Base-by-base conservation (phyloP, 345 rosid genomes). In the Clausena lansium region DNA sequence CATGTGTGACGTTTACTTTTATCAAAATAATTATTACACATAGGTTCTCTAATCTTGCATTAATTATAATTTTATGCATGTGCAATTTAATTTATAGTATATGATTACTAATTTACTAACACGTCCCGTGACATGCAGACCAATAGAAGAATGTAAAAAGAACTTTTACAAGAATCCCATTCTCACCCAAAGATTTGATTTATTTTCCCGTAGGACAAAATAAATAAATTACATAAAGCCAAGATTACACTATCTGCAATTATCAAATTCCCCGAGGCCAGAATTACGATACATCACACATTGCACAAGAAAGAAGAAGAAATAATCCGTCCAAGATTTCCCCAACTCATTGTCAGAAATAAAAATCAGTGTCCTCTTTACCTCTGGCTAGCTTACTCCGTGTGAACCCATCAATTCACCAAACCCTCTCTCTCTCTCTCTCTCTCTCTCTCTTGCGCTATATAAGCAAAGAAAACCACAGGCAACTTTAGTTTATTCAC, bases 61-160 rank as follows among this genome's bases (percentile, higher is more conserved):
- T 39, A 10, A 39, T 39, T 38, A 36, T 67, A 39, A 1, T 47
- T 45, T 25, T 25, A 45, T 28, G 45, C 64, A 52, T 35, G 71
- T 65, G 47, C 50, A n/a, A 32, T 19, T 41, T 7, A 39, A 19
- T 45, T 9, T 19, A 9, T 13, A 33, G 47, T 63, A 10, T 32
- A 78, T 76, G 78, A 80, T 77, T 69, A 76, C 13, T 45, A 45
- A 76, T 55, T 77, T 69, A 76, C 13, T 45, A 45, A 76, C 60
- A 61, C 76, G 76, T 61, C 86, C 65, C 86, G 81, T 88, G 86
- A 78, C 83, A 76, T 81, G 74, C 80, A 81, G 76, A 67, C 67
- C 83, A 65, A 75, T 62, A 71, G 63, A 82, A 81, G 28, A 80
- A 75, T 77, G 71, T 74, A 9, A 38, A 63, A 52, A 28, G 27